These are phyloP conservation scores for Rhizopus microsporus DNA, from an alignment of 371 early-diverging fungal species.

Conservation along the genomic window DNA sequence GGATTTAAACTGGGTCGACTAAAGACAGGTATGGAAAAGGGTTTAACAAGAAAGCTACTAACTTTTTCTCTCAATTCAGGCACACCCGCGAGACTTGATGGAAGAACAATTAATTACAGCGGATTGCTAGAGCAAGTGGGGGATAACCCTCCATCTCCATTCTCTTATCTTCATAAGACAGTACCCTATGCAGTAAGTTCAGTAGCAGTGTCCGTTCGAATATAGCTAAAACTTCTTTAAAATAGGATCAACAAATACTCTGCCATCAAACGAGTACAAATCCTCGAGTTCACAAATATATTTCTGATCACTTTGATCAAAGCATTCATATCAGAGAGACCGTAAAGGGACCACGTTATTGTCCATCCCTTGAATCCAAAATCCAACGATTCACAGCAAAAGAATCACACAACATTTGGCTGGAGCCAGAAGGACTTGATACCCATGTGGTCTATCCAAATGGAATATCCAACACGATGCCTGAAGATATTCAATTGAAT, in stretches of 20 bases:
- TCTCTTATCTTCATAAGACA: constrained; percentile 71
- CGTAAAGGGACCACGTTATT: constrained; percentile 85
- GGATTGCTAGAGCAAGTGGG: constrained; percentile 69
- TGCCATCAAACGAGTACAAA: constrained; percentile 85
- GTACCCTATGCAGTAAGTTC: constrained; percentile 61
- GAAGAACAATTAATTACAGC: constrained; percentile 74
- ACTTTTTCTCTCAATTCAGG: constrained; percentile 32
- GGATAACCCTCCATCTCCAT: constrained; percentile 76
- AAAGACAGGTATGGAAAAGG: constrained; percentile 63
- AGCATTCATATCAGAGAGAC: constrained; percentile 85
- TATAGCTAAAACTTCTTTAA: not conserved
- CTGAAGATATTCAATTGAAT: constrained; percentile 73
- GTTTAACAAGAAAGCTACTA: not conserved
- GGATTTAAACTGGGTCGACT: constrained; percentile 77
- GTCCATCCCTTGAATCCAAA: constrained; percentile 85
- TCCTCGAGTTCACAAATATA: constrained; percentile 65
- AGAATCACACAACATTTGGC: constrained; percentile 74
- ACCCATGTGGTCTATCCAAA: constrained; percentile 79
- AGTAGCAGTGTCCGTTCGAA: not conserved
- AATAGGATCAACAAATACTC: constrained; percentile 61
- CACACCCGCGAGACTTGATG: constrained; percentile 80
- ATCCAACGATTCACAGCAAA: constrained; percentile 73
- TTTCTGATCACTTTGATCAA: constrained; percentile 73
- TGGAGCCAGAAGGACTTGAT: constrained; percentile 80
- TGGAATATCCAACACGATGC: constrained; percentile 85